phyloP scores from a whole-genome alignment of 1,139 yeast species.

The Blastobotrys persicus region DNA sequence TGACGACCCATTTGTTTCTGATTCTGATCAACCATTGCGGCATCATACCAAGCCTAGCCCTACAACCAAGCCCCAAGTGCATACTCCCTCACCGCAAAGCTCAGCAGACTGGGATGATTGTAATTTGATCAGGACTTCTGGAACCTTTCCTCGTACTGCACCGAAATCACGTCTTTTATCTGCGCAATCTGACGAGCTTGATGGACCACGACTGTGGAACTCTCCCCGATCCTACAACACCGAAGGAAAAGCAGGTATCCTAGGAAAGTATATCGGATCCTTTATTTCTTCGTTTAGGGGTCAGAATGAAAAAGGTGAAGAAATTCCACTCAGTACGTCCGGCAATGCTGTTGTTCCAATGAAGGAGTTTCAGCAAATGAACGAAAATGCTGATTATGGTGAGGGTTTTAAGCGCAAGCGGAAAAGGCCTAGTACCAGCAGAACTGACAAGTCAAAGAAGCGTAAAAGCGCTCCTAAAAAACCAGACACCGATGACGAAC shows the following conservation, averaged over 20 bases:
- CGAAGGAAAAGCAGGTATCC: neutral
- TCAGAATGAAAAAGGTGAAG: conserved; percentile 1
- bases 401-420: conserved; percentile 20
- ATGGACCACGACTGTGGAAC: conserved; percentile 7
- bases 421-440: conserved; percentile 10
- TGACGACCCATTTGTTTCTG: conserved; percentile 4
- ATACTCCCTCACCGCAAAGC: conserved; percentile 1
- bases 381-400: conserved; percentile 15
- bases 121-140: neutral
- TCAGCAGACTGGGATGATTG: neutral
- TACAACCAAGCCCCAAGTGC: neutral
- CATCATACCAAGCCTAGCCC: neutral
- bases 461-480: neutral
- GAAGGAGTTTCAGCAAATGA: conserved; percentile 17
- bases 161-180: conserved; percentile 1
- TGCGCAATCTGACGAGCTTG: neutral
- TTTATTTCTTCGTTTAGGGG: conserved; percentile 6
- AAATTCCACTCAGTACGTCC: neutral
- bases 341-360: conserved; percentile 17
- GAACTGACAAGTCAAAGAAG: conserved; percentile 4
- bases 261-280: conserved; percentile 3
- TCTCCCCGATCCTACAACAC: neutral
- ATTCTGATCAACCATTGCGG: neutral
- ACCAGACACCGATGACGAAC: neutral
- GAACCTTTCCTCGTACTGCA: neutral